These are phyloP conservation scores for Mayamaea pseudoterrestris DNA, from an alignment of 108 stramenopile species.

Conservation along the genomic window DNA sequence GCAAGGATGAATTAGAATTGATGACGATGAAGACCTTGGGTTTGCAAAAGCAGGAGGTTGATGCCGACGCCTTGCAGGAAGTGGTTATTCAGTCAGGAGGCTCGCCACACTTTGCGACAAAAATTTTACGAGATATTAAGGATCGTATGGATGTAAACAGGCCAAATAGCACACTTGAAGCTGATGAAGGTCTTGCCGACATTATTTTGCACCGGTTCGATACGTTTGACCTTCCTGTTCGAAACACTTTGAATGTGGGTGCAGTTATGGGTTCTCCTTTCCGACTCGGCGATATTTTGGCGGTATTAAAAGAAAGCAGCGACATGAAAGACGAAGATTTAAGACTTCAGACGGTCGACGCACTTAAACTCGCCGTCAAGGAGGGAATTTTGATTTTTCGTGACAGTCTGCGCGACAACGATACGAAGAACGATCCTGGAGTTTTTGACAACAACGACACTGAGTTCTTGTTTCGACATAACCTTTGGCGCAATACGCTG, in stretches of 20 bases:
- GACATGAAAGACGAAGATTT: conserved; percentile 13
- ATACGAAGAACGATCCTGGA: conserved; percentile 5
- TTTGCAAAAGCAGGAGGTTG: conserved; percentile 20
- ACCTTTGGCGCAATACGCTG: conserved; percentile 47
- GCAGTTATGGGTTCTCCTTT: conserved; percentile 48
- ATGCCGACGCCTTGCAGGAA: conserved; percentile 24
- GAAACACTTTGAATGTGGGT: conserved; percentile 42
- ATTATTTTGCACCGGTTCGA: conserved; percentile 47
- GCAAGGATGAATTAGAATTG: conserved; percentile 26
- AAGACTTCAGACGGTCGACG: conserved; percentile 5
- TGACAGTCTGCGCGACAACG: conserved; percentile 4
- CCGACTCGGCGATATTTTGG: conserved; percentile 24
- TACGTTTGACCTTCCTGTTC: conserved; percentile 30
- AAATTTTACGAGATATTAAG: conserved; percentile 23
- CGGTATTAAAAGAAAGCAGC: conserved; percentile 26
- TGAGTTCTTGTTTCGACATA: conserved; percentile 38
- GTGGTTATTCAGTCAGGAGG: conserved; percentile 41
- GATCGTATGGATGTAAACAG: conserved; percentile 4
- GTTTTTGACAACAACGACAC: conserved; percentile 1
- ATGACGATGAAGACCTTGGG: conserved; percentile 33
- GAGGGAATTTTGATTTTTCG: conserved; percentile 39
- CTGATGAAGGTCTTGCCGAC: conserved; percentile 18
- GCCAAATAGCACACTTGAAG: too few relatives aligned
- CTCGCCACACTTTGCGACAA: conserved; percentile 51
- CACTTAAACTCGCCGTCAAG: conserved; percentile 32